Percentiles rank a stretch among this genome's conserved stretches.
phyloP scores from a whole-genome alignment of 306 rosid species.

The Trifolium pratense region DNA sequence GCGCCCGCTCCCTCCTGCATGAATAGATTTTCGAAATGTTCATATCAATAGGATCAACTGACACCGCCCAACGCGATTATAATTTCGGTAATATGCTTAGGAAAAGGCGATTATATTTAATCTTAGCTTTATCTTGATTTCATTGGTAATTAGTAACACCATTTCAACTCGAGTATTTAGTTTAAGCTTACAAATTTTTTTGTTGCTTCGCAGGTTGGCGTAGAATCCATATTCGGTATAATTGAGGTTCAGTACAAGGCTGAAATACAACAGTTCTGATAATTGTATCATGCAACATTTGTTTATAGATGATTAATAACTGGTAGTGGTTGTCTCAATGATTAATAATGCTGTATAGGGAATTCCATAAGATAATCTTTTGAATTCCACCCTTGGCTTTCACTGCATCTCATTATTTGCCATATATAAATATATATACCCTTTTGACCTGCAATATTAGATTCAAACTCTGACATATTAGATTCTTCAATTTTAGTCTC shows the following conservation, averaged over 20 bases:
- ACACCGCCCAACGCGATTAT: conserved; percentile 50
- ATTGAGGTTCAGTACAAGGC: conserved; percentile 41
- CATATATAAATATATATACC: too few relatives aligned
- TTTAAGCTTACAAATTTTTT: not conserved
- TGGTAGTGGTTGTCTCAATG: conserved; percentile 5
- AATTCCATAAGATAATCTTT: conserved; percentile 33
- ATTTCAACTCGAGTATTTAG: not conserved
- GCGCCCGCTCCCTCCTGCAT: conserved; percentile 91
- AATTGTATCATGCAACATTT: conserved; percentile 43
- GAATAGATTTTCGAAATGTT: conserved; percentile 46
- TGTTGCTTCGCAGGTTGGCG: conserved; percentile 45
- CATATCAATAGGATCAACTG: conserved; percentile 63
- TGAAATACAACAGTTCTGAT: conserved; percentile 24
- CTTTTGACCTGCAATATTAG: too few relatives aligned
- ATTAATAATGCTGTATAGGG: conserved; percentile 33
- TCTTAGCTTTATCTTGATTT: not conserved
- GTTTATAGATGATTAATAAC: conserved; percentile 36
- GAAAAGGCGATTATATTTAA: not conserved
- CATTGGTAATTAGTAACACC: not conserved
- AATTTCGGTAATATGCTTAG: conserved; percentile 54
- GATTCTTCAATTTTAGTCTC: too few relatives aligned
- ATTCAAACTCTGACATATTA: too few relatives aligned
- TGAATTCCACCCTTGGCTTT: conserved; percentile 10
- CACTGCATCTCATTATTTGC: not conserved
- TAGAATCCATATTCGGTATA: conserved; percentile 41